Evolutionary conservation across 805 yeast genomes (phyloP).

Genomic region (Lipomyces japonicus): DNA sequence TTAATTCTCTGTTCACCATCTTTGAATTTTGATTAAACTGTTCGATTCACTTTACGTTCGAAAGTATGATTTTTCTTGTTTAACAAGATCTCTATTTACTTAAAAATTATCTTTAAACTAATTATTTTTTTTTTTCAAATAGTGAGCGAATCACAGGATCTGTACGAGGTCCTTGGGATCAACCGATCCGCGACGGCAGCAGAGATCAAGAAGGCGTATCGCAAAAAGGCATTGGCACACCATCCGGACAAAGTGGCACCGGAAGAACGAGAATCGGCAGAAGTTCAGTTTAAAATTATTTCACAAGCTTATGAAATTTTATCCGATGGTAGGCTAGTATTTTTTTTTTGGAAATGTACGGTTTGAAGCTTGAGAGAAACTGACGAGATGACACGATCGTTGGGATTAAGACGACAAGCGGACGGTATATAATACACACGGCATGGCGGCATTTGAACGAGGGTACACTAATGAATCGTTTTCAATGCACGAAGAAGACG

Average conservation of each 20-base stretch:
- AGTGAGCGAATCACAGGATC: no score
- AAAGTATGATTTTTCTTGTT: no score
- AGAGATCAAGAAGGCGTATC: slow-evolving; percentile 81
- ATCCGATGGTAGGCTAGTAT: slow-evolving; percentile 49
- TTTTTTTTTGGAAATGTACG: background rate
- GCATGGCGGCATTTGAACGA: slow-evolving; percentile 31
- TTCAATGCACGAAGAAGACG: slow-evolving; percentile 46
- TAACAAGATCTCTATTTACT: no score
- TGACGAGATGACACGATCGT: no score
- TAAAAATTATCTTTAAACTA: no score
- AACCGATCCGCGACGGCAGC: slow-evolving; percentile 57
- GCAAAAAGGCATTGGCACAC: slow-evolving; percentile 72
- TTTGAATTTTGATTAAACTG: no score
- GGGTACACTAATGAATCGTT: slow-evolving; percentile 38
- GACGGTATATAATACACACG: slow-evolving; percentile 39
- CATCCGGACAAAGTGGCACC: slow-evolving; percentile 88
- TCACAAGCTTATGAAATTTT: slow-evolving; percentile 81
- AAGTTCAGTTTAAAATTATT: slow-evolving; percentile 74
- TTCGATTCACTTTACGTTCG: no score
- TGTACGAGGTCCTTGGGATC: slow-evolving; percentile 72
- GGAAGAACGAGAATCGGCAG: slow-evolving; percentile 68
- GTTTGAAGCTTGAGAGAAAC: background rate
- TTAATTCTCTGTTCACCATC: no score
- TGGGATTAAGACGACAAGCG: slow-evolving; percentile 29
- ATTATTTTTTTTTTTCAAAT: no score